Base-by-base conservation (phyloP, 1,284 basidiomycete species). In the Sporisorium sorghi region DNA sequence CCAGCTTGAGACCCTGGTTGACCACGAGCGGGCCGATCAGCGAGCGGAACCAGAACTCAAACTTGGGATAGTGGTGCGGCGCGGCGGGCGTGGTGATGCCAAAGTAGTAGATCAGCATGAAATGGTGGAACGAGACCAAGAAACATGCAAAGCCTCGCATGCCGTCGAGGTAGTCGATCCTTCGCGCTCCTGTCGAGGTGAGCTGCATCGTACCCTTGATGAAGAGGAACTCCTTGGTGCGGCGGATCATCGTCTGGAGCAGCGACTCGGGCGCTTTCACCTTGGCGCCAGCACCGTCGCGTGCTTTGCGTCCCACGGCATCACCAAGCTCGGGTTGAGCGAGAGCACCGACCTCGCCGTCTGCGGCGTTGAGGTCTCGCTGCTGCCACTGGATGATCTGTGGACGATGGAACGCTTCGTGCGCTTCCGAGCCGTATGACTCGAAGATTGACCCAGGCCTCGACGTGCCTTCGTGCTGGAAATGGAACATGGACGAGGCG, bases 121-220 rank as follows among this genome's bases (percentile, higher is more conserved):
- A 81, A 55, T 81, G 80, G 51, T 77, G 76, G 59, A 80, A 75
- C 46, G 80, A 80, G 37, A 81, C 80, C 47, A 78, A 26, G 66
- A 81, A 76, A 35, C 78, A 78, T 3, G 80, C 80, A 33, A 81
- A 80, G 5, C 80, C 80, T 53, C 78, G 64, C 51, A 80, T 55
- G 53, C 80, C 78, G 35, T 80, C 80, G 21, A 80, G 65, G 43
- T 80, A 80, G 62, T 81, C 80, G 55, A 81, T 77, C 39, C 77
- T 66, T 5, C 73, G 68, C 19, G 70, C 75, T 40, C 77, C 77
- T 4, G 71, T 73, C 55, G 77, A 73, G 37, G 74, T 79, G 51
- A 64, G 28, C 56, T 63, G 62, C 6, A 60, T 73, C 35, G 53
- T 66, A 15, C 77, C 75, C 51, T 75, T 70, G 66, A 70, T 65